Evolutionary conservation across 176 grass and related monocot species (phyloP).

Genomic region (Oryza glaberrima): DNA sequence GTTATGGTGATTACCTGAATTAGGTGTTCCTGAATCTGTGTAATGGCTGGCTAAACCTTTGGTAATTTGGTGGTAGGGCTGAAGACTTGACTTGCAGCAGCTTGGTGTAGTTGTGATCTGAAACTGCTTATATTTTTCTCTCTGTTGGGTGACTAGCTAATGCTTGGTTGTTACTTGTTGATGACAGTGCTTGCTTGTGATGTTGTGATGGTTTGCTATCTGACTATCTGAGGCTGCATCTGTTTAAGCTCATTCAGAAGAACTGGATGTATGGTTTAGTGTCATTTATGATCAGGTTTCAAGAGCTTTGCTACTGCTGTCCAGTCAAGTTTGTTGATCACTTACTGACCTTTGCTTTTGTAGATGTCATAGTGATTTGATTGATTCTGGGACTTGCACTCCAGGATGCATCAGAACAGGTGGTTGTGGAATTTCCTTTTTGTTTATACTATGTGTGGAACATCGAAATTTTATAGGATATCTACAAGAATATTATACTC

Average conservation of each 20-base stretch:
- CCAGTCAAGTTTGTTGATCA: background rate
- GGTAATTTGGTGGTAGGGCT: background rate
- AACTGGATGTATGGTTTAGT: background rate
- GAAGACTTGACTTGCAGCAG: background rate
- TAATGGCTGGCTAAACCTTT: background rate
- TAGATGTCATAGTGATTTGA: background rate
- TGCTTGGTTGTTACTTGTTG: background rate
- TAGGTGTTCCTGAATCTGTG: background rate
- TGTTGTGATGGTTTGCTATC: background rate
- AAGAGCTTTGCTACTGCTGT: background rate
- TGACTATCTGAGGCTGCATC: background rate
- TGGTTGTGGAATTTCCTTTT: background rate
- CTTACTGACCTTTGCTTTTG: background rate
- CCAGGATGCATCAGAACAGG: background rate
- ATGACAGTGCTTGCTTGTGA: background rate
- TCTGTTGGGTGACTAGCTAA: background rate
- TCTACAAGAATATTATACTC: no score
- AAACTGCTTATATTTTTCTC: background rate
- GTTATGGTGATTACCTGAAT: background rate
- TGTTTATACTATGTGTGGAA: background rate
- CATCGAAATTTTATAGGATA: no score
- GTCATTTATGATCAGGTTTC: background rate
- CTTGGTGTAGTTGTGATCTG: slow-evolving; percentile 14
- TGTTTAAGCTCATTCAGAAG: background rate
- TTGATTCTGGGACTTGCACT: background rate